Percentiles rank a stretch among this genome's conserved stretches.
These are phyloP conservation scores for Chlorencoelia australis DNA, from an alignment of 2,329 filamentous ascomycete genomes.

Conservation along the genomic window DNA sequence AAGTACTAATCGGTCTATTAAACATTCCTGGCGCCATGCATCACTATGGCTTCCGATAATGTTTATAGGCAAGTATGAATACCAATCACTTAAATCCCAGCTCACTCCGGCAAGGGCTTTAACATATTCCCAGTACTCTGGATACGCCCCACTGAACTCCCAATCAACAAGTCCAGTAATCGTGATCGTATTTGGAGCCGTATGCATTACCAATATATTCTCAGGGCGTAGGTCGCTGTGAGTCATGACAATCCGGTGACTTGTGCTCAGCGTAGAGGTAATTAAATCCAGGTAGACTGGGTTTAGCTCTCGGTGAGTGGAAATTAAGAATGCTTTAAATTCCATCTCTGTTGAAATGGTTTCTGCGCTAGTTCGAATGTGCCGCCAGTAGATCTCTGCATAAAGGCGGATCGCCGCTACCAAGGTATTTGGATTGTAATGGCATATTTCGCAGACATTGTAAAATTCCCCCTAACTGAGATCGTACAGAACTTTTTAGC, in stretches of 20 bases:
- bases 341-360: neutral
- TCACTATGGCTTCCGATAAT: neutral
- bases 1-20: neutral
- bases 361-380: neutral
- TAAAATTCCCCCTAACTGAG: neutral
- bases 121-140: slow-evolving; percentile 1
- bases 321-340: neutral
- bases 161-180: slow-evolving; percentile 1
- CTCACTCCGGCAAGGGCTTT: neutral
- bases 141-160: slow-evolving; percentile 1
- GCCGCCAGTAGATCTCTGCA: neutral
- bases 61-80: neutral
- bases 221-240: neutral
- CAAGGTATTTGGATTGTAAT: neutral
- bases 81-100: neutral
- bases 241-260: slow-evolving; percentile 1
- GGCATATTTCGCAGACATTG: neutral
- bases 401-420: neutral
- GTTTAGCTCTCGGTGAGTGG: neutral
- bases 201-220: slow-evolving; percentile 1
- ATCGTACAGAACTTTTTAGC: neutral
- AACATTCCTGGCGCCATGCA: neutral
- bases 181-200: neutral
- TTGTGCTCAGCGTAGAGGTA: neutral
- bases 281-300: slow-evolving; percentile 1